Evolutionary conservation across 352 stramenopile species (phyloP).

Genomic region (Phytopythium montanum): DNA sequence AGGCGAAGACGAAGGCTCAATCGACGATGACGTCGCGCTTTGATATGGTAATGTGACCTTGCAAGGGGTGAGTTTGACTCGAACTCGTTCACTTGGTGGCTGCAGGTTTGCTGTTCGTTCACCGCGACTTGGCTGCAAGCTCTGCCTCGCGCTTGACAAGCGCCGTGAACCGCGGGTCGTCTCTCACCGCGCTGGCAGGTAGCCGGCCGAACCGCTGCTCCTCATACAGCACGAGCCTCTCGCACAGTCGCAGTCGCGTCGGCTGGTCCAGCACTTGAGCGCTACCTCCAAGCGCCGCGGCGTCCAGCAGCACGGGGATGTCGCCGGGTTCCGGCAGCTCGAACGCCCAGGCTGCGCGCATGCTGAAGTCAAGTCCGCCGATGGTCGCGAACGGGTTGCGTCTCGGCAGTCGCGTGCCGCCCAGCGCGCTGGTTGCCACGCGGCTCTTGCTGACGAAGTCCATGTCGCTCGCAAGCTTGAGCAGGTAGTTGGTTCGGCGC

Average conservation of each 20-base stretch:
- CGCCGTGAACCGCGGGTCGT: conserved; percentile 45
- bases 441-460: conserved; percentile 78
- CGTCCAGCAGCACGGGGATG: conserved; percentile 51
- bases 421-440: conserved; percentile 42
- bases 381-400: conserved; percentile 75
- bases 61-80: neutral
- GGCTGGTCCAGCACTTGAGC: conserved; percentile 31
- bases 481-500: conserved; percentile 58
- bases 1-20: neutral
- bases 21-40: neutral
- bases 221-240: conserved; percentile 58
- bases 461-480: conserved; percentile 63
- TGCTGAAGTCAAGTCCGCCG: conserved; percentile 60
- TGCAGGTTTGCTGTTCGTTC: conserved; percentile 10
- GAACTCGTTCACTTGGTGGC: neutral
- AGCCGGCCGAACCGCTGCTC: conserved; percentile 42
- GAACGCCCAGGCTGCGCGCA: conserved; percentile 45
- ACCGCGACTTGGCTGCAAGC: conserved; percentile 43
- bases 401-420: conserved; percentile 44
- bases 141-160: conserved; percentile 64
- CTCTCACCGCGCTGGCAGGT: conserved; percentile 21
- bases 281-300: conserved; percentile 34
- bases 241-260: conserved; percentile 47
- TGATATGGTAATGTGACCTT: conserved; percentile 2
- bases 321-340: conserved; percentile 56